Evolutionary conservation across 345 rosid genomes (phyloP), one percentile per base, ranked within the genome.

Genomic region (Lepidium africanum): DNA sequence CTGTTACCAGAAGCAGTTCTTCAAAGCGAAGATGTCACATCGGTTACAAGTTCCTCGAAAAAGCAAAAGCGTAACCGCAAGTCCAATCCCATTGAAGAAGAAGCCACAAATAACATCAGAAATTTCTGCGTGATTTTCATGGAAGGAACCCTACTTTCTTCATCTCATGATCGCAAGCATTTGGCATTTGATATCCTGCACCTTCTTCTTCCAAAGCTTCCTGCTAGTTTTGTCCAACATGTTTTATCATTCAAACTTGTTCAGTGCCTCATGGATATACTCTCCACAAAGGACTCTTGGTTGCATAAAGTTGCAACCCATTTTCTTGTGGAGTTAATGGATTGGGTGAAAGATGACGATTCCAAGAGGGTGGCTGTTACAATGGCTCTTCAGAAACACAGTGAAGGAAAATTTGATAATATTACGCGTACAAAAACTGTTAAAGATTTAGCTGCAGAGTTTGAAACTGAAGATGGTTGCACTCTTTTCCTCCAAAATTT

Each of bases 91-190:
- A 65, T 89, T 40, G 89, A 85, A 60, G 99, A 89, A 80, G 97
- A 89, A 80, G 81, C 80, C 71, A 75, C 79, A 41, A 86, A 85
- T 66, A 84, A 70, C 55, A 52, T 87, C 55, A 80, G 62, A 69
- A 74, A 67, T 74, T 95, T 91, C 70, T 82, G 78, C 59, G 90
- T 85, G 65, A 59, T 80, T 65, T 72, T 91, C 67, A 78, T 95
- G 43, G 99, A 89, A 54, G 90, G 87, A 53, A 82, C 83, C 37
- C 89, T 95, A 69, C 81, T 95, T 52, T 72, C 76, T 58, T 95
- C 97, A 39, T 87, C 97, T 64, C 97, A 95, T 82, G 99, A 89
- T 54, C 96, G 96, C 62, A 95, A 95, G 67, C 93, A 86, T 82
- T 65, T 95, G 81, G 97, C 94, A 32, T 81, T 91, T 71, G 93